Evolutionary conservation across 306 rosid genomes (phyloP).

Genomic region (Lagenaria siceraria): DNA sequence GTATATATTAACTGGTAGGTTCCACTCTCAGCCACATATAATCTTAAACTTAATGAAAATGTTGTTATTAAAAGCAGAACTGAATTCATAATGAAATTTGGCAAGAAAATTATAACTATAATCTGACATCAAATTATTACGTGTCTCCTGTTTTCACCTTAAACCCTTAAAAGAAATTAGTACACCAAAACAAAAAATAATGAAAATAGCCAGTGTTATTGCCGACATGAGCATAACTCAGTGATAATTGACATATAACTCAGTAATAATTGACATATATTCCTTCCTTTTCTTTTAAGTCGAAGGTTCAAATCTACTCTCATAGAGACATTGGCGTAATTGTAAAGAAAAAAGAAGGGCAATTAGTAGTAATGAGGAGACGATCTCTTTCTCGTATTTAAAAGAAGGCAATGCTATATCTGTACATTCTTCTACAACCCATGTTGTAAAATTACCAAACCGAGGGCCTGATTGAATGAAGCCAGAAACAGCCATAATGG

Average conservation of each 20-base stretch:
- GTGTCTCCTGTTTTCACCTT: neutral
- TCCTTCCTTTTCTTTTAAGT: no score
- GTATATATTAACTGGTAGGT: no score
- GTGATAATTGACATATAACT: no score
- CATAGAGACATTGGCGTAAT: no score
- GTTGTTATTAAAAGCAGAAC: neutral
- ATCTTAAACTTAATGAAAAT: no score
- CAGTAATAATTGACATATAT: no score
- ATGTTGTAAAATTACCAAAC: slow-evolving; percentile 22
- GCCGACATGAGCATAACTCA: no score
- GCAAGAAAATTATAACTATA: neutral
- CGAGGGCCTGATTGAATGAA: slow-evolving; percentile 28
- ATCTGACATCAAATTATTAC: neutral
- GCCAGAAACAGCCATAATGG: slow-evolving; percentile 21
- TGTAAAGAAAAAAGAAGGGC: neutral
- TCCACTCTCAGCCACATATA: no score
- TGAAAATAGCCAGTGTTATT: no score
- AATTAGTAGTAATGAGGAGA: neutral
- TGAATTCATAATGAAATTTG: neutral
- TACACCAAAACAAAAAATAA: neutral
- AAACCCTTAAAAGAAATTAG: neutral
- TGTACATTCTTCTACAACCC: slow-evolving; percentile 50
- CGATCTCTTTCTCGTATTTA: neutral
- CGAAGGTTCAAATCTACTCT: neutral
- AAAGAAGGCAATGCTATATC: slow-evolving; percentile 11